Base-by-base conservation (phyloP, 108 stramenopile species). In the Seminavis robusta region DNA sequence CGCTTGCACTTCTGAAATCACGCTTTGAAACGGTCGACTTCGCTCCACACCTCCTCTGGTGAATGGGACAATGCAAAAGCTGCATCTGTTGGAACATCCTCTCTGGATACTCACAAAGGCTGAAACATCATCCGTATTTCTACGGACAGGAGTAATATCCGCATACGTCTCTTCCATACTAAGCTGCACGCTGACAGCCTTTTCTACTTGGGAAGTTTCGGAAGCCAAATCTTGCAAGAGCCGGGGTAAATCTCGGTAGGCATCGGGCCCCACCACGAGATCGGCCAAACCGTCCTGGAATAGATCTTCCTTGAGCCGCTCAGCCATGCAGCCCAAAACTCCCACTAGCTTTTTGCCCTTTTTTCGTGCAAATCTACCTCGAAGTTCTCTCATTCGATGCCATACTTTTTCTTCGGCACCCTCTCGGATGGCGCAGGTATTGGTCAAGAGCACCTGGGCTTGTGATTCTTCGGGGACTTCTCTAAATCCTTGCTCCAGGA, bases 251-350 rank as follows among this genome's bases (percentile, higher is more conserved):
- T 97, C 95, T 10, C 97, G 83, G 63, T 99, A 99, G 16, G 97
- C 97, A 74, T 98, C 99, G 0, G 99, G 99, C 8, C 99, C 99
- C 6, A 88, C 95, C 1, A 99, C 91, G 21, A 99, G 33, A 77
- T 99, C 97, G 17, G 80, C 93, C 36, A 88, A 70, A 41, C 76
- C 74, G 25, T 93, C 85, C 55, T 83, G 67, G 41, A 98, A 79
- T 44, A 98, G 75, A n/a, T 90, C 72, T 29, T 82, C 75, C 71
- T 98, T 94, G 13, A 99, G 61, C 2, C 99, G 81, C 76, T 98
- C 99, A 15, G 99, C 98, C 99, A 99, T 99, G 77, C 99, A 99
- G 0, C 99, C 99, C 47, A 99, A 68, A 8, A 99, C 91, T 3
- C 96, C 99, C n/a, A 99, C 80, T 23, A 94, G 75, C 31, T 59